These are phyloP conservation scores for Meira miltonrushii DNA, from an alignment of 1,284 basidiomycete species.

Conservation along the genomic window DNA sequence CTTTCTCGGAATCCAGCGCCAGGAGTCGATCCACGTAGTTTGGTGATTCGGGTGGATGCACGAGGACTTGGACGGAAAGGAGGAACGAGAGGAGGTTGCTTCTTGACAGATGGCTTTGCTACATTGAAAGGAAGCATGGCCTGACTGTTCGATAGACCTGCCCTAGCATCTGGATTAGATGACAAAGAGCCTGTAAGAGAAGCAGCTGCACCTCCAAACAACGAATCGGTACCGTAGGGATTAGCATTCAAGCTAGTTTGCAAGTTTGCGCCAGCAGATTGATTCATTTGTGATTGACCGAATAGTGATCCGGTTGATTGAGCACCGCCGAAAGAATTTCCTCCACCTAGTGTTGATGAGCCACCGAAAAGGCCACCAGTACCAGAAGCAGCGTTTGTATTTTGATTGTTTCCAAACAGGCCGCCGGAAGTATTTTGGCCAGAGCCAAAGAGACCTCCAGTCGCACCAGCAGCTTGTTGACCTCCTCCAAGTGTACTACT, in stretches of 20 bases:
- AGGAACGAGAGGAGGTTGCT: constrained; percentile 56
- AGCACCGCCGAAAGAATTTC: constrained; percentile 15
- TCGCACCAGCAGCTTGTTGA: not conserved
- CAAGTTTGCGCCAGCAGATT: constrained; percentile 52
- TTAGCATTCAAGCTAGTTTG: constrained; percentile 64
- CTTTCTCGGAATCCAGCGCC: constrained; percentile 28
- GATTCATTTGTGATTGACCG: constrained; percentile 32
- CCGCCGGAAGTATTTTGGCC: constrained; percentile 38
- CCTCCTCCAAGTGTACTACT: constrained; percentile 29
- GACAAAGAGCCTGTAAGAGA: not conserved
- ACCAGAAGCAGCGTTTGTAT: constrained; percentile 5
- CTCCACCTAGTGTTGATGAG: constrained; percentile 21
- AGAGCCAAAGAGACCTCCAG: not conserved
- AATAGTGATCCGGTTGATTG: constrained; percentile 11
- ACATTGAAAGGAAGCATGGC: constrained; percentile 48
- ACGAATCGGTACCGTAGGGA: constrained; percentile 74
- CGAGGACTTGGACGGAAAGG: constrained; percentile 54
- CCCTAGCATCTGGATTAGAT: not conserved
- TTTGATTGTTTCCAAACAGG: constrained; percentile 55
- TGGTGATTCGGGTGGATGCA: constrained; percentile 43
- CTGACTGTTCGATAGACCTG: constrained; percentile 13
- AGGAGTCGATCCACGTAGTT: constrained; percentile 47
- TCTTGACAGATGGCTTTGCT: constrained; percentile 42
- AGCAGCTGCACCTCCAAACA: constrained; percentile 52
- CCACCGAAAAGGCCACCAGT: constrained; percentile 34